Evolutionary conservation across 768 basidiomycete species (phyloP), one percentile per base, ranked within the genome.

Genomic region (Rhodotorula paludigena): DNA sequence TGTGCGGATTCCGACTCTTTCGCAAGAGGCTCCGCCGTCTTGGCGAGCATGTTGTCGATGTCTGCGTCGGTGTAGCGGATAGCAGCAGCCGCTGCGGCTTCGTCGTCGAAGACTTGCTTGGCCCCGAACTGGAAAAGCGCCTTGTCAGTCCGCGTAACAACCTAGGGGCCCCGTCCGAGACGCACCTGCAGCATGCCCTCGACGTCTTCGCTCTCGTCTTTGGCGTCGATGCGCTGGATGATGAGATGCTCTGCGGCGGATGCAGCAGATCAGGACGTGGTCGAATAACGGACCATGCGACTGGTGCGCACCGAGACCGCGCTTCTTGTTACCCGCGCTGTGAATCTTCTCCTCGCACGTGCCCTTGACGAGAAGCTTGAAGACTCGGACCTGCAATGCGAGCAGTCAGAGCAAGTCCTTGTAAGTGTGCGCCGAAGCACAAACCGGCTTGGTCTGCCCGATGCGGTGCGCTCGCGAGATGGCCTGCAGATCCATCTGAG

Each of bases 291-390:
- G n/a, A 86, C 89, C 90, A 83, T 93, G 90, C 65, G 94, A 92
- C 74, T 94, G 5, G 0, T 4, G 12, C 64, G 57, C 5, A 67
- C 66, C 94, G 85, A 98, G 93, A 3, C 97, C 93, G 30, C 74
- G 74, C 64, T 76, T 76, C 66, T 64, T 66, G 41, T 68, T 70
- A 23, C 75, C 72, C 0, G 70, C 54, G 18, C 60, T 51, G 36
- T 75, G 63, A 53, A 76, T 76, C 71, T 73, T 72, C 59, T 76
- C 74, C 42, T 75, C 73, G 66, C 93, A 90, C 12, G 92, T 90
- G 63, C 88, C 87, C 78, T 94, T 94, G 61, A 91, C 85, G 90
- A 98, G 92, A 48, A 99, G 79, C 77, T 94, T 97, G 82, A 97
- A 72, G 21, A 72, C 71, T 35, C 71, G 71, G 21, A 68, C 65